These are phyloP conservation scores for Boletus tylopilopsis DNA, from an alignment of 768 basidiomycete genomes.

Conservation along the genomic window DNA sequence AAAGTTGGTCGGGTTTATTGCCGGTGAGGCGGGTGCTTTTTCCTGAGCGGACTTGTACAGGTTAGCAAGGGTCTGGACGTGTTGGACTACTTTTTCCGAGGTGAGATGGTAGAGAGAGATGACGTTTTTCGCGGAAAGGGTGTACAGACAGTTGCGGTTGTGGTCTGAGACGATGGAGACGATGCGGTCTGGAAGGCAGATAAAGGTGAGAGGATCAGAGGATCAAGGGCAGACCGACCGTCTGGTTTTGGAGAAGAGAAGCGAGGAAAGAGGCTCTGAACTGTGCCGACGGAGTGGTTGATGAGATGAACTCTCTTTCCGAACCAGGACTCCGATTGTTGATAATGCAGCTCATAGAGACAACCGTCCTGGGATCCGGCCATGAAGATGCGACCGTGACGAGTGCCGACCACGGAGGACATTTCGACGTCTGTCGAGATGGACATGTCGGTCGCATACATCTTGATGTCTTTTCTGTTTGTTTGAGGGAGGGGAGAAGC, in stretches of 20 bases:
- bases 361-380: constrained; percentile 79
- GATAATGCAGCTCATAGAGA: constrained; percentile 90
- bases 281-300: constrained; percentile 80
- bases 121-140: constrained; percentile 60
- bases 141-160: constrained; percentile 71
- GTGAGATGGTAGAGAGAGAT: constrained; percentile 66
- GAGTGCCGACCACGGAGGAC: constrained; percentile 75
- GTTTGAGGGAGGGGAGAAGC: constrained; percentile 39
- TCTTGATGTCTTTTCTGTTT: constrained; percentile 68
- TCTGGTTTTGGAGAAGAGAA: constrained; percentile 60
- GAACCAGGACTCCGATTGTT: constrained; percentile 90
- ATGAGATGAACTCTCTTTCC: constrained; percentile 79
- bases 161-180: constrained; percentile 62
- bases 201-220: constrained; percentile 1
- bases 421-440: constrained; percentile 80
- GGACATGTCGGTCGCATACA: constrained; percentile 87
- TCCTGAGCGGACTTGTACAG: constrained; percentile 74
- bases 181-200: constrained; percentile 57
- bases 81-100: constrained; percentile 64
- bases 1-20: constrained; percentile 66
- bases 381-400: constrained; percentile 90
- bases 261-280: constrained; percentile 76
- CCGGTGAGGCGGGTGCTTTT: constrained; percentile 75
- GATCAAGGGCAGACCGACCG: constrained; percentile 44
- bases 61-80: constrained; percentile 71